Base-by-base conservation (phyloP, 1,284 basidiomycete species). In the Peniophora sp. region DNA sequence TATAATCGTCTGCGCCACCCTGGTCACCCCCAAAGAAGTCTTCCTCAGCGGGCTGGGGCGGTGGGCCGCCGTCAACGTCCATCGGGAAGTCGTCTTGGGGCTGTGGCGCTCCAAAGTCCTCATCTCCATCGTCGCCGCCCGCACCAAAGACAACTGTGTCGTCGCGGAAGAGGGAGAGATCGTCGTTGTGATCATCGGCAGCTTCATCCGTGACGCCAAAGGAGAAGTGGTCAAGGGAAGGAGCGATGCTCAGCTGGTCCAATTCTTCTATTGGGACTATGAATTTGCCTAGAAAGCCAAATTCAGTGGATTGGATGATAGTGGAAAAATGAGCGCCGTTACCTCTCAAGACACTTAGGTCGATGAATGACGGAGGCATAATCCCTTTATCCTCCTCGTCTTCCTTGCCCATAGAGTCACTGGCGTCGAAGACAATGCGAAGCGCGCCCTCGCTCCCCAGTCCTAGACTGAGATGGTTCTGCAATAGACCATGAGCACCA, bases 371-470 rank as follows among this genome's bases (percentile, higher is more conserved):
- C 55, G 76, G 73, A 10, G 78, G 78, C 54, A 88, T 88, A 12
- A 78, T 73, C 20, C 82, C 77, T 24, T 77, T 77, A 35, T 81
- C 81, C 18, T 91, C 92, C 42, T 89, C 90, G 3, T 85, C 87
- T 9, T 81, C 78, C 55, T 85, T 87, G 55, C 83, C 72, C 73
- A 83, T 85, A 0, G 92, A 89, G 63, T 98, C 97, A 51, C 94
- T 88, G 3, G 95, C 94, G 66, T 99, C 96, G 61, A 99, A 99
- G 27, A 99, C 91, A 46, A 99, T 89, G 52, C 93, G 78, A 63
- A 97, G 78, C 35, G 81, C 83, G 3, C 88, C 85, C 56, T 97
- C 92, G 18, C 82, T 81, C 3, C 90, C 89, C 3, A 85, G 70
- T 15, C 85, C 86, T 51, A 90, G 60, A 50, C 79, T 78, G 39